Conservation (phyloP, 2,329 filamentous ascomycete genomes). For the Pseudocercospora crystallina region DNA sequence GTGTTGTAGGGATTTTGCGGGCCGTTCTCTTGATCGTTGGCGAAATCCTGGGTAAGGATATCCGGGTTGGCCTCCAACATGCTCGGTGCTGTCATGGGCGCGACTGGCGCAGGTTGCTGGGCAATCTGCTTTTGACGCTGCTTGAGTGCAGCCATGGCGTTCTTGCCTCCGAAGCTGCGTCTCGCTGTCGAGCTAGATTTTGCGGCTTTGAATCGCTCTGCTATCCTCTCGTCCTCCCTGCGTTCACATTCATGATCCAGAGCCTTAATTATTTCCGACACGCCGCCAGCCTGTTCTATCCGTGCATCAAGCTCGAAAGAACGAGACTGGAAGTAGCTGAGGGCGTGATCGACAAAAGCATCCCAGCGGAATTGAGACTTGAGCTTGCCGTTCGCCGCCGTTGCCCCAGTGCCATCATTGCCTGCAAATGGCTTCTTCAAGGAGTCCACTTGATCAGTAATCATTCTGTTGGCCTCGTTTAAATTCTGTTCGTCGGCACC, state of each 20-base stretch:
- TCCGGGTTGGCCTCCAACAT: neutral
- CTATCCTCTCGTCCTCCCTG: conserved; percentile 17
- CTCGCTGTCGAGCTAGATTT: conserved; percentile 24
- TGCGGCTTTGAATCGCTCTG: conserved; percentile 17
- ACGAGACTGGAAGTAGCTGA: conserved; percentile 27
- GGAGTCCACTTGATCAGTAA: conserved; percentile 13
- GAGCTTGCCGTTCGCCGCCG: conserved; percentile 46
- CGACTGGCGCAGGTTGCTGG: conserved; percentile 18
- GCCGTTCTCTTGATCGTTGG: conserved; percentile 6
- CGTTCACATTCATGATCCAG: conserved; percentile 34
- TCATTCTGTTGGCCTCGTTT: conserved; percentile 18
- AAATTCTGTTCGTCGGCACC: conserved; percentile 9
- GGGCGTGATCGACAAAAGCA: conserved; percentile 43
- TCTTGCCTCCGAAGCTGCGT: conserved; percentile 19
- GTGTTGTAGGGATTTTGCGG: neutral
- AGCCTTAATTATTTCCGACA: conserved; percentile 38
- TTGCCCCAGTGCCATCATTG: conserved; percentile 19
- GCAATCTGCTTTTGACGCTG: conserved; percentile 15
- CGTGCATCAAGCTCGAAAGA: conserved; percentile 44
- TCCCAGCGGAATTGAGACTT: conserved; percentile 51
- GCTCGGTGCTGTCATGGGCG: conserved; percentile 14
- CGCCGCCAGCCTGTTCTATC: conserved; percentile 46
- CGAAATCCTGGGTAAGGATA: conserved; percentile 10
- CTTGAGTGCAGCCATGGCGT: conserved; percentile 20
- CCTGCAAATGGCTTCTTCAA: conserved; percentile 18